Evolutionary conservation across 805 yeast genomes (phyloP).

Genomic region (Jamesozyma hellenica): DNA sequence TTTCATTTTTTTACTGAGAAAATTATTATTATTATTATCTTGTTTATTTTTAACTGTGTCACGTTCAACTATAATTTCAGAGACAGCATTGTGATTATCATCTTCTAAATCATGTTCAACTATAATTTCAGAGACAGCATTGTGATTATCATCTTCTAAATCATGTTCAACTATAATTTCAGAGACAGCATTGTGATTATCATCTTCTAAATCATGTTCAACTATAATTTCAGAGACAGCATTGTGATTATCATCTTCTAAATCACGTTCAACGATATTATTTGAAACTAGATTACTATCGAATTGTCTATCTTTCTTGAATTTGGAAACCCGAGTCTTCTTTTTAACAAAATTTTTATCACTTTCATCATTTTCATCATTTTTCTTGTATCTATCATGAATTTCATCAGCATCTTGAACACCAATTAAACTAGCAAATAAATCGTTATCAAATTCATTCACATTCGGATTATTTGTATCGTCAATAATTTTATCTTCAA

Average conservation of each 20-base stretch:
- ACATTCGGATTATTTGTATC: slow-evolving; percentile 10
- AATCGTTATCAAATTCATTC: slow-evolving; percentile 25
- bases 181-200: background rate
- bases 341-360: slow-evolving; percentile 4
- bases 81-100: background rate
- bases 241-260: background rate
- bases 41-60: no score
- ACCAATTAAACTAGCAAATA: slow-evolving; percentile 26
- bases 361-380: slow-evolving; percentile 2
- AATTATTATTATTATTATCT: background rate
- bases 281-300: background rate
- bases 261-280: background rate
- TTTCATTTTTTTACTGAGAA: slow-evolving; percentile 5
- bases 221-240: background rate
- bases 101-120: background rate
- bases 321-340: slow-evolving; percentile 22
- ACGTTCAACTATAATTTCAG: background rate
- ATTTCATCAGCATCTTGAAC: slow-evolving; percentile 24
- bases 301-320: slow-evolving; percentile 22
- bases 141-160: background rate
- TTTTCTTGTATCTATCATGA: slow-evolving; percentile 20
- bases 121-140: background rate
- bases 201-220: background rate
- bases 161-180: background rate
- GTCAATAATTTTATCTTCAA: slow-evolving; percentile 6